A percentile compares a stretch with the other conserved stretches of the same genome.
These are phyloP conservation scores for Meyerozyma athensensis DNA, from an alignment of 1,139 yeast species.

Conservation along the genomic window DNA sequence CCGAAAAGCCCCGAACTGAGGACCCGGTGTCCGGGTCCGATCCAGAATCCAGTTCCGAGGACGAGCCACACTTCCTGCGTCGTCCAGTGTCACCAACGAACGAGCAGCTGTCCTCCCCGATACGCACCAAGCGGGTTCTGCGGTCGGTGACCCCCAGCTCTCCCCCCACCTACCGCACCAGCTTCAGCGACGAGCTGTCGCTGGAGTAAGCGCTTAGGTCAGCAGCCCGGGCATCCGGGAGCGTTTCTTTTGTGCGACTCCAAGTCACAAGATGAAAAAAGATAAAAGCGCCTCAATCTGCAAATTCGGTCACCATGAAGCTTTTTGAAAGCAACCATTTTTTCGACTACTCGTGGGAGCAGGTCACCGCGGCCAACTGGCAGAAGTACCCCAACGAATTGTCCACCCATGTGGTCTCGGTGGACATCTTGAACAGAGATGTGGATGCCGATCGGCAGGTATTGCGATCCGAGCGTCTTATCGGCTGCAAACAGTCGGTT, in stretches of 20 bases:
- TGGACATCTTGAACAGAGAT: slow-evolving; percentile 77
- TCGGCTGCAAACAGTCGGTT: slow-evolving; percentile 83
- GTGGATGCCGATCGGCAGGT: slow-evolving; percentile 51
- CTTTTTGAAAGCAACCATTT: slow-evolving; percentile 64
- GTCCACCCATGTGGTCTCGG: slow-evolving; percentile 92
- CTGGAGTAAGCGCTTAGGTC: too few relatives aligned
- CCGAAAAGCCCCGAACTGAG: neutral
- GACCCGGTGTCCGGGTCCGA: slow-evolving; percentile 1
- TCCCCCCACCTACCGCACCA: neutral
- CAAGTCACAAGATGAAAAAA: slow-evolving; percentile 1
- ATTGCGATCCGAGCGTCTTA: slow-evolving; percentile 77
- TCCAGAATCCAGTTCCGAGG: neutral
- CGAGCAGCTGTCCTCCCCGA: neutral
- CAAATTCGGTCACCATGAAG: slow-evolving; percentile 52
- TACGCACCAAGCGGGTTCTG: neutral
- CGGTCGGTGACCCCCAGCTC: neutral
- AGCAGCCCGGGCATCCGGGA: neutral
- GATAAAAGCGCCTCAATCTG: neutral
- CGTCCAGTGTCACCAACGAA: neutral
- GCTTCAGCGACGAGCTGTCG: neutral
- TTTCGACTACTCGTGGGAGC: slow-evolving; percentile 87
- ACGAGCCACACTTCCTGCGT: neutral
- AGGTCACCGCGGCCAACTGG: slow-evolving; percentile 97
- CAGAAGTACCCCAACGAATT: slow-evolving; percentile 90
- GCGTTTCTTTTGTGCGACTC: neutral